These are phyloP conservation scores for Arabis hirsuta DNA, from an alignment of 345 rosid genomes.

Conservation along the genomic window DNA sequence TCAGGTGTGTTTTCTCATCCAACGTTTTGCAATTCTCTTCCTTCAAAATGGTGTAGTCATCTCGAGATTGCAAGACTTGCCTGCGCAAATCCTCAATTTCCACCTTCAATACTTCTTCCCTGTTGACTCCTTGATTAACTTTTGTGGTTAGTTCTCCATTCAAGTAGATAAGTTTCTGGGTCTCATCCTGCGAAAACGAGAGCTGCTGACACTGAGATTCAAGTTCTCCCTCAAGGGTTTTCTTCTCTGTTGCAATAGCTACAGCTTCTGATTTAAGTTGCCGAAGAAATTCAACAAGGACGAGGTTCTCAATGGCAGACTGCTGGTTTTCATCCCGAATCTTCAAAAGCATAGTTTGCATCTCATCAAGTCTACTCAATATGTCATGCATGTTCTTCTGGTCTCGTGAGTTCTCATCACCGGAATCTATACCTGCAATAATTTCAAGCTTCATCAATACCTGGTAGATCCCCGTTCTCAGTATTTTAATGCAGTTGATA, in stretches of 20 bases:
- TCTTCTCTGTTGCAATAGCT: constrained; percentile 56
- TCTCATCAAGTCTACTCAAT: constrained; percentile 55
- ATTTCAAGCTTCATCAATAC: constrained; percentile 57
- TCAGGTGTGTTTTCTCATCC: constrained; percentile 57
- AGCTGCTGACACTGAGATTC: constrained; percentile 54
- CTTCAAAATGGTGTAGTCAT: constrained; percentile 51
- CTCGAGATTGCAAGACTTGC: constrained; percentile 54
- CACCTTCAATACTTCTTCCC: constrained; percentile 60
- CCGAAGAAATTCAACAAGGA: constrained; percentile 64
- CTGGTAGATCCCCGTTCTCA: constrained; percentile 61
- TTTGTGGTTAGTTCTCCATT: constrained; percentile 60
- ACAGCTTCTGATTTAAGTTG: constrained; percentile 66
- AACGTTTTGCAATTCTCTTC: constrained; percentile 56
- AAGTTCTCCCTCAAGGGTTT: constrained; percentile 52
- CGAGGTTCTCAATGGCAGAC: constrained; percentile 57
- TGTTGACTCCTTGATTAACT: constrained; percentile 56
- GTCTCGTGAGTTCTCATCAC: constrained; percentile 52
- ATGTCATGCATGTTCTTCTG: constrained; percentile 48
- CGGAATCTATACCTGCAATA: constrained; percentile 44
- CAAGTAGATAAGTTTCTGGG: constrained; percentile 46
- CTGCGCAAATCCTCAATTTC: constrained; percentile 56
- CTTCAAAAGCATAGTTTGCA: constrained; percentile 56
- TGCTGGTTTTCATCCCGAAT: constrained; percentile 63
- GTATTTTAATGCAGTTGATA: constrained; percentile 53
- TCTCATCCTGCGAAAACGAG: constrained; percentile 50